Base-by-base conservation (phyloP, 116 monocot genomes). In the Trichopus zeylanicus region DNA sequence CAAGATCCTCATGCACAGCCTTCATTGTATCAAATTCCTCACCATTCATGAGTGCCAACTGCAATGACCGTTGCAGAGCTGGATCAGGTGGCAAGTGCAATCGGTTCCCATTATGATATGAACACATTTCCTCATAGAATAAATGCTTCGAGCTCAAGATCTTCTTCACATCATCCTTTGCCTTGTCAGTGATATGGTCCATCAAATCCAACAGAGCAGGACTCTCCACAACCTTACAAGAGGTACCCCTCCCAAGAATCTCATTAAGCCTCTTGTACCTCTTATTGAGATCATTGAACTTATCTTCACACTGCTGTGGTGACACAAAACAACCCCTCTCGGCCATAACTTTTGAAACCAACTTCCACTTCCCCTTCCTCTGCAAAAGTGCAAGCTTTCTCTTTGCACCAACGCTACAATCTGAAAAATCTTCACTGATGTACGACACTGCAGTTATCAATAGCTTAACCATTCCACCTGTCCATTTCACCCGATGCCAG, bases 51-150 rank as follows among this genome's bases (percentile, higher is more conserved):
- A 91, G 76, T 54, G 86, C 91, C 60, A 74, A 33, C 67, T 82
- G 86, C 63, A 91, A 34, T 3, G 86, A 80, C 6, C 67, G 67
- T 55, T 82, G 82, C 34, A 91, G 72, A 31, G 74, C 77, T 1
- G 73, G 94, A 60, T 89, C 86, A 29, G 77, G 62, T 46, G 94
- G 94, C 33, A 94, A 69, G 71, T 86, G 82, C 64, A 85, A 35
- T 39, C 86, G 71, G 54, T 89, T 94, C 8, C 80, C 59, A 31
- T 94, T 94, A 52, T 94, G 94, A 46, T 86, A 94, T 1, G 94
- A 94, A 63, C 94, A 94, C 94, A 94, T 89, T 61, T 94, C 94
- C 31, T 94, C 94, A 28, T 94, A 94, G 56, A 94, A 94, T 38
- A 94, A 78, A 57, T 94, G 89, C 69, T 94, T 94, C 7, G 94